Evolutionary conservation across 306 rosid species (phyloP).

Genomic region (Trifolium dubium): DNA sequence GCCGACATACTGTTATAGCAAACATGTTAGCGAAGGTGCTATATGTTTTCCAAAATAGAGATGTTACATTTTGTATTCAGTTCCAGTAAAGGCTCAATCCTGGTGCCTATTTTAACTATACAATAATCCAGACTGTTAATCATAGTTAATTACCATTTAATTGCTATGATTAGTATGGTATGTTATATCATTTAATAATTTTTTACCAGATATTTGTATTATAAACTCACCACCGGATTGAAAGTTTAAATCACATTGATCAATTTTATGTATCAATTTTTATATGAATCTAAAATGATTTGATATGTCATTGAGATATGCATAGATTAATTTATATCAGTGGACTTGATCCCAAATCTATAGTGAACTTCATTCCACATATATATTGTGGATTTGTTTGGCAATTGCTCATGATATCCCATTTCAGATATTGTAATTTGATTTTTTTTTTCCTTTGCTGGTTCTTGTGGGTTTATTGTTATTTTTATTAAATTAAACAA

Average conservation of each 20-base stretch:
- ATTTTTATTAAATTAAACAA: background rate
- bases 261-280: background rate
- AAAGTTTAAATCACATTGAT: background rate
- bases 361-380: too few species aligned
- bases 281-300: background rate
- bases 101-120: too few species aligned
- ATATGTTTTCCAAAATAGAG: too few species aligned
- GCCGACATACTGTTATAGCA: too few species aligned
- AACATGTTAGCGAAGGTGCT: too few species aligned
- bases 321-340: background rate
- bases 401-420: constrained; percentile 1
- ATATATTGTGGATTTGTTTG: background rate
- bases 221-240: background rate
- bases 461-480: background rate
- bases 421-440: constrained; percentile 13
- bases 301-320: background rate
- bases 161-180: too few species aligned
- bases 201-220: background rate
- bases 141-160: too few species aligned
- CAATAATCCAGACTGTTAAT: too few species aligned
- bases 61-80: too few species aligned
- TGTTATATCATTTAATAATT: too few species aligned
- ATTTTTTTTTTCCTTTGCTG: background rate
- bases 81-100: too few species aligned
- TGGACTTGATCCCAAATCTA: too few species aligned